Base-by-base conservation (phyloP, 2,329 filamentous ascomycete species). In the Hypoxylon sp. region DNA sequence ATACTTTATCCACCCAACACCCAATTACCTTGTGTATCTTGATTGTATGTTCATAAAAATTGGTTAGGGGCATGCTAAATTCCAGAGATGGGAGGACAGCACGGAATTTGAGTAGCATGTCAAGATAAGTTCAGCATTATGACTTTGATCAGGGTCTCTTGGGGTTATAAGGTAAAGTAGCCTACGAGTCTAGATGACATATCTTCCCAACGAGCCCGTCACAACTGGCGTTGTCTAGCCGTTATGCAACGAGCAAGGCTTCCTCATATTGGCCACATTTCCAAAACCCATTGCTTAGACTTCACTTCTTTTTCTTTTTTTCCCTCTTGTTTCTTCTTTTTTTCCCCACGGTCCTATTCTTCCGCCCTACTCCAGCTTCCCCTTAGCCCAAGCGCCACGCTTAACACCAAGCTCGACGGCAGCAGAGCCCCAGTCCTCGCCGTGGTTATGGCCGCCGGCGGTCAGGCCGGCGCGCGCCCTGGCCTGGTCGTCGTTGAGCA, bases 401-500 rank as follows among this genome's bases (percentile, higher is more conserved):
- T 97, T 98, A 17, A 92, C 87, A 5, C 92, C 94, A 84, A 99
- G 87, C 85, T 99, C 96, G 34, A 99, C 96, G 5, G 96, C 96
- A 19, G 95, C 96, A 74, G 89, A 86, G 2, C 96, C 96, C 96
- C 96, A 99, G 80, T 98, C 95, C 82, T 96, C 91, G 28, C 96
- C 96, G 81, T 99, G 95, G 82, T 98, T 98, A 79, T 98, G 96
- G 73, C 89, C 84, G 25, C 84, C 85, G 23, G 72, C 66, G n/a
- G 82, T 80, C 63, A 98, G 82, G 0, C 96, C 96, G 14, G 96
- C 95, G 70, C 96, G 88, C 60, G 91, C 90, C 80, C 91, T 84
- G 11, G 93, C 96, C 82, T 99, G 96, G 76, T 94, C 91, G 77
- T 98, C 94, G 60, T 81, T 92, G 74, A 99, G 82, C 55, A 98